Percentiles rank a stretch among this genome's conserved stretches.
phyloP scores from a whole-genome alignment of 2,329 filamentous ascomycete species.

The Penicillium verrucosum region DNA sequence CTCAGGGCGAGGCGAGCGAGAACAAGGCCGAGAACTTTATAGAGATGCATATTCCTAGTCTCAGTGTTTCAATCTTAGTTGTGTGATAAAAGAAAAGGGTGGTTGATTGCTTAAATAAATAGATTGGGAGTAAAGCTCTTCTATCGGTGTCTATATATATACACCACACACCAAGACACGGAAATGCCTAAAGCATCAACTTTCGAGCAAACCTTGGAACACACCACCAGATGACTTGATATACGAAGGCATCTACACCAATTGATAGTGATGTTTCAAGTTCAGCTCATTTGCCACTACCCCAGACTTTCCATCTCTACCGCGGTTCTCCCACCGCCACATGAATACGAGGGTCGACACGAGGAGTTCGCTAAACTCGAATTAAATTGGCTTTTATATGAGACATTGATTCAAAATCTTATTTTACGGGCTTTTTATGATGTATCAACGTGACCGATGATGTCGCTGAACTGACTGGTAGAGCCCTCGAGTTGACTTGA shows the following conservation, averaged over 20 bases:
- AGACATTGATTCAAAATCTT: conserved; percentile 8
- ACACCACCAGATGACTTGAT: conserved; percentile 3
- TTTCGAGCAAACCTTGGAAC: neutral
- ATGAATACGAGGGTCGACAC: conserved; percentile 11
- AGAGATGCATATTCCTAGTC: neutral
- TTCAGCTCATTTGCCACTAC: neutral
- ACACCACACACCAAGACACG: neutral
- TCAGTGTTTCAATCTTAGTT: neutral
- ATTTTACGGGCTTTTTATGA: neutral
- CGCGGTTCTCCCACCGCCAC: neutral
- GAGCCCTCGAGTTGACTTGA: neutral
- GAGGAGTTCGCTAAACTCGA: neutral
- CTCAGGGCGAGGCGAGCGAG: conserved; percentile 5
- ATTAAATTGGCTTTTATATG: conserved; percentile 8
- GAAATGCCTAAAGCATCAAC: neutral
- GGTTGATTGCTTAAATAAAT: neutral
- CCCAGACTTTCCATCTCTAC: neutral
- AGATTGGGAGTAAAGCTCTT: neutral
- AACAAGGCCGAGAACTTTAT: neutral
- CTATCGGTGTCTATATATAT: neutral
- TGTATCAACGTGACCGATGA: neutral
- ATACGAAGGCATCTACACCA: conserved; percentile 1
- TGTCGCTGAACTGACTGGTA: neutral
- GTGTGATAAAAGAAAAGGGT: neutral
- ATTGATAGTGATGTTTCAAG: neutral